Evolutionary conservation across 148 eudicot genomes (phyloP), one percentile per base, ranked within the genome.

Genomic region (Nepenthes mirabilis): DNA sequence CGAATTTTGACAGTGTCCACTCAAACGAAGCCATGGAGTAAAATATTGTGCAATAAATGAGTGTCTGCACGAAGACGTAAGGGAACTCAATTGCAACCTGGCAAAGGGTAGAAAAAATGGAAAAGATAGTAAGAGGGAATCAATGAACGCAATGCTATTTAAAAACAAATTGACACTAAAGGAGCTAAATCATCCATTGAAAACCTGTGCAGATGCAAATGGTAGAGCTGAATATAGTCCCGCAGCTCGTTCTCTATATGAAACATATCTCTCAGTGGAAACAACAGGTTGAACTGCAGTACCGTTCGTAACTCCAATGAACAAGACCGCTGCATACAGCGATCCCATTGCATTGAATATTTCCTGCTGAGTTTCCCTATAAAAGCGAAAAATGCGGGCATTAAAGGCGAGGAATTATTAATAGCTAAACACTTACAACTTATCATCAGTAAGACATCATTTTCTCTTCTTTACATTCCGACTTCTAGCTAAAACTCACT

Each of bases 221-320:
- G 99, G 97, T 33, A 93, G 68, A 68, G 99, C 99, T 48, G 99
- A 89, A 69, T 93, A 93, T 74, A 86, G 68, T 52, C 99, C 99
- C n/a, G 99, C 99, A 52, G 91, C 99, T 75, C 99, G 68, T 60
- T 93, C 99, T 81, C 99, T 77, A 43, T 93, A 93, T 52, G 99
- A 93, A 68, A 93, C 97, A 62, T 80, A 93, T 79, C 99, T 82
- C 80, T 93, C 99, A 52, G 84, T 73, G 11, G 99, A 93, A 68
- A 93, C 91, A 70, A 93, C 99, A 8, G 99, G 99, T 66, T 93
- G 99, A 69, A 93, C 99, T 66, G 99, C 83, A 37, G 97, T 82
- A 57, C 73, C 99, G 75, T 93, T 93, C 52, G 99, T 93, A 55
- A 93, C 55, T 76, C 99, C 99, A 37, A 93, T 77, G 69, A 93